Evolutionary conservation across 331 rosid genomes (phyloP).

Genomic region (Quercus phellos): DNA sequence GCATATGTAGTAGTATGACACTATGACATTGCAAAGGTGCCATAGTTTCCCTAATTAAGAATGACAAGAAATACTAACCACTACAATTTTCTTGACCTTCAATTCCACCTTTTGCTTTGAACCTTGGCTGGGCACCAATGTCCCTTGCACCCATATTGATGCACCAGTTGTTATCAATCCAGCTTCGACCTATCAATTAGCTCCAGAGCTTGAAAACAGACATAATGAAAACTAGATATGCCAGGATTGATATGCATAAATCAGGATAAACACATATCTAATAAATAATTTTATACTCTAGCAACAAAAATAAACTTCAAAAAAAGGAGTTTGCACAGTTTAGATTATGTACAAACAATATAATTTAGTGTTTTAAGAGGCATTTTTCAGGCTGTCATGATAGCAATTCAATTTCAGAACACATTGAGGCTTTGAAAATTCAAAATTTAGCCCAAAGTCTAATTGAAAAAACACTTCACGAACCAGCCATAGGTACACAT

Average conservation of each 20-base stretch:
- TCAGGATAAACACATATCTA: background rate
- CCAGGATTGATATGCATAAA: background rate
- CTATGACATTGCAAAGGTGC: background rate
- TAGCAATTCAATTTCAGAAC: background rate
- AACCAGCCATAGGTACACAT: background rate
- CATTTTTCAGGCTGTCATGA: background rate
- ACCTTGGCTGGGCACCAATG: slow-evolving; percentile 76
- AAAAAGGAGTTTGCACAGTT: background rate
- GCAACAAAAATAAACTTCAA: background rate
- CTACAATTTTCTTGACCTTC: slow-evolving; percentile 70
- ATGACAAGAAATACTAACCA: slow-evolving; percentile 55
- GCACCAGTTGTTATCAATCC: slow-evolving; percentile 82
- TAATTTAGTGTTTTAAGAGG: background rate
- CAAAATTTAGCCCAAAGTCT: background rate
- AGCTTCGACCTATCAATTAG: slow-evolving; percentile 66
- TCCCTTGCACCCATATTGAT: slow-evolving; percentile 83
- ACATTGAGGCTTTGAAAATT: background rate
- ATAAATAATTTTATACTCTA: background rate
- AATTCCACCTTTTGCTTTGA: slow-evolving; percentile 89
- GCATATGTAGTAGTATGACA: background rate
- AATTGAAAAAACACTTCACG: background rate
- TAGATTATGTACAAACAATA: background rate
- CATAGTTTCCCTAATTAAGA: background rate
- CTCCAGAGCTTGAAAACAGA: slow-evolving; percentile 34
- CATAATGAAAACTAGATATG: slow-evolving; percentile 15